A percentile compares a stretch with the other conserved stretches of the same genome.
These are phyloP conservation scores for Hibiscus tridactylites DNA, from an alignment of 345 rosid species.

Conservation along the genomic window DNA sequence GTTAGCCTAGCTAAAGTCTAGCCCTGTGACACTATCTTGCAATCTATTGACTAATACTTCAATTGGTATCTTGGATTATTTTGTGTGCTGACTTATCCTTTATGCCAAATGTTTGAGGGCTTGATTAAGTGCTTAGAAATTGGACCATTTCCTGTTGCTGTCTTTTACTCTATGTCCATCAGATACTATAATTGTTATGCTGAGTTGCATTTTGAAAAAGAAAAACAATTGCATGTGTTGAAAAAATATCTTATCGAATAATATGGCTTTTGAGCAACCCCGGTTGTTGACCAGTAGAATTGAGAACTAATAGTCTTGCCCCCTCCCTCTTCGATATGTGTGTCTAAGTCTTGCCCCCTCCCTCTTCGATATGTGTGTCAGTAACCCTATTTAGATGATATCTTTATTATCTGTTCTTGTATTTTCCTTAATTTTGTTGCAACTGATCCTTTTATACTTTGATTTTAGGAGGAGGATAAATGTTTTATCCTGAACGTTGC, in stretches of 20 bases:
- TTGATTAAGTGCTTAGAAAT: not conserved
- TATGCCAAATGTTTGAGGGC: not conserved
- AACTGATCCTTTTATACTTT: conserved; percentile 11
- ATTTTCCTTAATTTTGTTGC: not conserved
- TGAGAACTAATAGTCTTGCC: not conserved
- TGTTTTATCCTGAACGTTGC: conserved; percentile 57
- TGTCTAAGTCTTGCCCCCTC: not conserved
- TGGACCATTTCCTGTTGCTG: not conserved
- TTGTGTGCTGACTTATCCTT: not conserved
- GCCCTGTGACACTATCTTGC: too few relatives aligned
- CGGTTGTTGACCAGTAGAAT: not conserved
- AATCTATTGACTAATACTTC: not conserved
- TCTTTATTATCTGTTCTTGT: not conserved
- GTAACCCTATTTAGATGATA: not conserved
- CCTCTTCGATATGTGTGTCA: not conserved
- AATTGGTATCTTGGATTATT: not conserved
- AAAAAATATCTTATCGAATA: not conserved
- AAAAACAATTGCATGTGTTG: not conserved
- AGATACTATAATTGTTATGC: not conserved
- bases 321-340: too few relatives aligned
- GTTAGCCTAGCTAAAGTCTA: too few relatives aligned
- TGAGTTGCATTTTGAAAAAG: not conserved
- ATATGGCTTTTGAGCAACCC: not conserved
- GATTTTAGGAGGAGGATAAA: conserved; percentile 54
- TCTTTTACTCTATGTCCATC: not conserved